Percentiles rank a stretch among this genome's conserved stretches.
These are phyloP conservation scores for Phytophthora meadii DNA, from an alignment of 352 stramenopile genomes.

Conservation along the genomic window DNA sequence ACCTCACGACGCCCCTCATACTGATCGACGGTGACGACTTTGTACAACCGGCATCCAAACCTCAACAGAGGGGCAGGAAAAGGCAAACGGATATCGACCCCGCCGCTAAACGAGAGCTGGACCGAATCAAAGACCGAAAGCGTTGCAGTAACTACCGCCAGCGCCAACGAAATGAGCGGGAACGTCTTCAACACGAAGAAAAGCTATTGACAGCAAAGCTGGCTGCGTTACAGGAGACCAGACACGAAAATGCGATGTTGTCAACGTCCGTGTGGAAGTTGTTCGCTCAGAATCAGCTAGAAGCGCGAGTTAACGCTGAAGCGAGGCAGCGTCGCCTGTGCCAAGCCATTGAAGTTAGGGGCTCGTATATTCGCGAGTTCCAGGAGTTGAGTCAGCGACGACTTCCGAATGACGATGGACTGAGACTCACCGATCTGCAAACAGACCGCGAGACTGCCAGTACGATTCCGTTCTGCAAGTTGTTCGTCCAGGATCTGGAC, in stretches of 20 bases:
- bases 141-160: conserved; percentile 3
- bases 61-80: not conserved
- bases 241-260: not conserved
- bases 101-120: not conserved
- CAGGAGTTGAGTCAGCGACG: not conserved
- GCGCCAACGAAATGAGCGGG: conserved; percentile 4
- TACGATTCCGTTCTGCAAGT: not conserved
- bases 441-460: too few species aligned
- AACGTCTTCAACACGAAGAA: not conserved
- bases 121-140: conserved; percentile 12
- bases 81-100: not conserved
- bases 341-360: conserved; percentile 2
- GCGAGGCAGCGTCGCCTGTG: not conserved
- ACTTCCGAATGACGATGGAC: too few species aligned
- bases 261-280: conserved; percentile 4
- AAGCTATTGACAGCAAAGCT: conserved; percentile 18
- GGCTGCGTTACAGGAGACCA: not conserved
- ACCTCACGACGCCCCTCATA: too few species aligned
- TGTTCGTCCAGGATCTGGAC: conserved; percentile 7
- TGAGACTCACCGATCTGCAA: too few species aligned
- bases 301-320: not conserved
- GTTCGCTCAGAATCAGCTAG: not conserved
- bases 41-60: not conserved
- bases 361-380: not conserved
- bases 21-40: too few species aligned